These are phyloP conservation scores for Phytomonas serpens DNA, from an alignment of 208 protist genomes.

Conservation along the genomic window DNA sequence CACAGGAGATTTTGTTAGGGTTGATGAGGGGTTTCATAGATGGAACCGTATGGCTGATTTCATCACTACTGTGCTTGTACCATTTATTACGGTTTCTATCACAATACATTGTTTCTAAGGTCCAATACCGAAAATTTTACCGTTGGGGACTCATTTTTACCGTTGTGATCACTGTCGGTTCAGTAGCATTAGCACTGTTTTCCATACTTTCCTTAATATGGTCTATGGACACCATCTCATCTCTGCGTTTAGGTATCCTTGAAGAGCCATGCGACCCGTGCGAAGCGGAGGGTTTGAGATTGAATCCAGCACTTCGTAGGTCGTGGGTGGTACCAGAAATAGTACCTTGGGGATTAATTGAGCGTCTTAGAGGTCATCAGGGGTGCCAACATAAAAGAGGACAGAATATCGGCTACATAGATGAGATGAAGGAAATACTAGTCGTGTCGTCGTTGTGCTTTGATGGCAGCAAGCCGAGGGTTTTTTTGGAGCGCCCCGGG, in stretches of 20 bases:
- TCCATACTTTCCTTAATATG: conserved; percentile 6
- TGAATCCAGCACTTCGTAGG: conserved; percentile 17
- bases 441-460: conserved; percentile 30
- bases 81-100: not conserved
- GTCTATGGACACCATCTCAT: conserved; percentile 14
- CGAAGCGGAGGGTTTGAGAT: conserved; percentile 19
- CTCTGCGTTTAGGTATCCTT: conserved; percentile 23
- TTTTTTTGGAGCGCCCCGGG: conserved; percentile 38
- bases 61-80: conserved; percentile 12
- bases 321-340: conserved; percentile 41
- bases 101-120: not conserved
- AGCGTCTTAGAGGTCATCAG: conserved; percentile 36
- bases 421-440: conserved; percentile 22
- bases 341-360: conserved; percentile 25
- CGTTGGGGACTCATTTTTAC: not conserved
- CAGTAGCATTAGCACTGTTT: not conserved
- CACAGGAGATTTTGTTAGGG: conserved; percentile 35
- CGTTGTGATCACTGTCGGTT: not conserved
- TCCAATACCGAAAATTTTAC: not conserved
- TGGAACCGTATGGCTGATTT: not conserved
- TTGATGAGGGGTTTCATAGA: conserved; percentile 18
- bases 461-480: conserved; percentile 17
- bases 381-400: conserved; percentile 12
- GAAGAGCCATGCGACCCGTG: conserved; percentile 33
- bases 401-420: conserved; percentile 28